These are phyloP conservation scores for Boechera divaricarpa DNA, from an alignment of 345 rosid species.

Conservation along the genomic window DNA sequence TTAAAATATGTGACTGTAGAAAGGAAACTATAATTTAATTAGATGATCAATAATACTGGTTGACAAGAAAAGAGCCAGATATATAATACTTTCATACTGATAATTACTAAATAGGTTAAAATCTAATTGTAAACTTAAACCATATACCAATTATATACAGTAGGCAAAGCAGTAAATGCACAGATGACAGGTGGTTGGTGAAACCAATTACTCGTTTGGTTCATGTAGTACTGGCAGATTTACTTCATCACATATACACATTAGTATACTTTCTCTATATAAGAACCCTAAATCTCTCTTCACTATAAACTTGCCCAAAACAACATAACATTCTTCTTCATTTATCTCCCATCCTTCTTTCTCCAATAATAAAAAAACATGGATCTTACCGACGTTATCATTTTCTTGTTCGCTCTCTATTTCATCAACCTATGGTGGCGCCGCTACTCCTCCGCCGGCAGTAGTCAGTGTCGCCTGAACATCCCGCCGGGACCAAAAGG, in stretches of 20 bases:
- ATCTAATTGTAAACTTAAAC: neutral
- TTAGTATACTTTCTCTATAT: conserved; percentile 32
- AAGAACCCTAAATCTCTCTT: conserved; percentile 27
- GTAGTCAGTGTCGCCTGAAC: conserved; percentile 39
- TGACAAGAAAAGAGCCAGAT: neutral
- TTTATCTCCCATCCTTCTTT: neutral
- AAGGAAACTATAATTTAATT: neutral
- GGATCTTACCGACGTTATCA: conserved; percentile 63
- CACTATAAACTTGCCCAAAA: conserved; percentile 30
- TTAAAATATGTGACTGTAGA: conserved; percentile 12
- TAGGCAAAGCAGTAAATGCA: conserved; percentile 40
- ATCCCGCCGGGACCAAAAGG: conserved; percentile 90
- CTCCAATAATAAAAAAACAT: conserved; percentile 38
- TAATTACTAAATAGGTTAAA: neutral
- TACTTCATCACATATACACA: conserved; percentile 27
- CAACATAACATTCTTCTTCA: conserved; percentile 21
- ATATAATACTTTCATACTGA: neutral
- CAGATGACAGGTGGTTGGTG: conserved; percentile 38
- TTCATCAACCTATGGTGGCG: conserved; percentile 69
- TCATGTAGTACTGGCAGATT: conserved; percentile 10
- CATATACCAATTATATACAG: conserved; percentile 20
- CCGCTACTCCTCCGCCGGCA: conserved; percentile 31
- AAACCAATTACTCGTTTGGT: conserved; percentile 34
- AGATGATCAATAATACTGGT: neutral
- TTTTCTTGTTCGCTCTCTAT: conserved; percentile 49